Conservation (phyloP, 495 filamentous ascomycete species). For the Penicillium daleae region DNA sequence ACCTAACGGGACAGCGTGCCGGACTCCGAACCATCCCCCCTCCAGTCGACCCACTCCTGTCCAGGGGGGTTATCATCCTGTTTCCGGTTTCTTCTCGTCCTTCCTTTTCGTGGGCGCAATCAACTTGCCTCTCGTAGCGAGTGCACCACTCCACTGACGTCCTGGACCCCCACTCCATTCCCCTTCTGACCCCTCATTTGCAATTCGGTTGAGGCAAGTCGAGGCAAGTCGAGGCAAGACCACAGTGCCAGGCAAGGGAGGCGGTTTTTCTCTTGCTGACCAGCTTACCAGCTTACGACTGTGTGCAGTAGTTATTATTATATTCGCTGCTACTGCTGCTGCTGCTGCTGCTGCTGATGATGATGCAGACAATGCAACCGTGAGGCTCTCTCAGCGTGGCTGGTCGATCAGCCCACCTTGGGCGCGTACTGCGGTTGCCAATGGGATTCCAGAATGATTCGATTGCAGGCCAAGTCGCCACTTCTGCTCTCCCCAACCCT, state of each 20-base stretch:
- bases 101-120: neutral
- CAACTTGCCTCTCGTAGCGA: neutral
- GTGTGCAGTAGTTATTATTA: too few species aligned
- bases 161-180: neutral
- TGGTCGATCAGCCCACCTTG: neutral
- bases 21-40: constrained; percentile 1
- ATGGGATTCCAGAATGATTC: constrained; percentile 31
- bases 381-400: constrained; percentile 15
- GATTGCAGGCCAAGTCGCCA: constrained; percentile 22
- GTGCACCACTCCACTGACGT: neutral
- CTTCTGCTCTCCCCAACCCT: neutral
- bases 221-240: too few species aligned
- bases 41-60: neutral
- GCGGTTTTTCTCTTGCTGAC: neutral
- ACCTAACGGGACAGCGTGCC: neutral
- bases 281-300: too few species aligned
- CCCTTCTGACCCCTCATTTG: neutral
- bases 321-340: too few species aligned
- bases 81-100: constrained; percentile 8
- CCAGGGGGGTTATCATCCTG: too few species aligned
- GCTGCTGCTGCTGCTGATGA: too few species aligned
- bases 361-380: constrained; percentile 14
- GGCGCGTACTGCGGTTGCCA: neutral
- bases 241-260: too few species aligned
- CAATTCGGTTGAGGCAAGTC: neutral